Percentiles rank a stretch among this genome's conserved stretches.
These are phyloP conservation scores for Lasiodiplodia citricola DNA, from an alignment of 2,329 filamentous ascomycete species.

Conservation along the genomic window DNA sequence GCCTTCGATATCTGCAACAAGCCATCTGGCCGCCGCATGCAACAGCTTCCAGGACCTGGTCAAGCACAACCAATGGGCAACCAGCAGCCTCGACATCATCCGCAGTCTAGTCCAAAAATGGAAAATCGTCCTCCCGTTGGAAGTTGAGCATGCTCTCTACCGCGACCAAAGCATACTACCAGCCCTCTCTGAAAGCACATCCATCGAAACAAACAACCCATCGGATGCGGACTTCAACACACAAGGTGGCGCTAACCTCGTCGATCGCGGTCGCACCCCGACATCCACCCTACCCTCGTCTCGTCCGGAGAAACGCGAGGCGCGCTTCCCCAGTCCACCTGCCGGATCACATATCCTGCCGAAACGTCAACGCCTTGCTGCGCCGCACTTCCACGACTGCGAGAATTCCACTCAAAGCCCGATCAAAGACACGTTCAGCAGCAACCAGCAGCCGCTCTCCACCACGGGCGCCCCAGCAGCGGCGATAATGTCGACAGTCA, in stretches of 20 bases:
- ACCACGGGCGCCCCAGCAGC: conserved; percentile 16
- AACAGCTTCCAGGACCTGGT: conserved; percentile 33
- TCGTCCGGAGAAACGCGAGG: conserved; percentile 4
- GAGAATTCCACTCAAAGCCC: neutral
- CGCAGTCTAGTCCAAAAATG: conserved; percentile 32
- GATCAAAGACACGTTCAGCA: neutral
- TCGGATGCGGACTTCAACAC: conserved; percentile 20
- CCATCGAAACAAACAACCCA: neutral
- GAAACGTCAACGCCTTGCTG: conserved; percentile 30
- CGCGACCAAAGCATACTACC: conserved; percentile 15
- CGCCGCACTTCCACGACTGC: conserved; percentile 26
- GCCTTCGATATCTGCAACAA: conserved; percentile 41
- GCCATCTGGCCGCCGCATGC: conserved; percentile 49
- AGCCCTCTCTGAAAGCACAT: neutral
- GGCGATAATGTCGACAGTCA: neutral
- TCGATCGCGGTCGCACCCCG: neutral
- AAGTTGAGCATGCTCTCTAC: conserved; percentile 33
- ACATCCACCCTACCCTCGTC: neutral
- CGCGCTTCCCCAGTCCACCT: neutral
- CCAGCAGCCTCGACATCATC: conserved; percentile 29
- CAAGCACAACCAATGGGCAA: conserved; percentile 30
- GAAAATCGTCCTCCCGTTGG: conserved; percentile 32
- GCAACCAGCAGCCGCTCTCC: neutral
- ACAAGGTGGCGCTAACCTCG: neutral
- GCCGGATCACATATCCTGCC: conserved; percentile 28